Conservation (phyloP, 1,284 basidiomycete species). For the Moesziomyces aphidis region DNA sequence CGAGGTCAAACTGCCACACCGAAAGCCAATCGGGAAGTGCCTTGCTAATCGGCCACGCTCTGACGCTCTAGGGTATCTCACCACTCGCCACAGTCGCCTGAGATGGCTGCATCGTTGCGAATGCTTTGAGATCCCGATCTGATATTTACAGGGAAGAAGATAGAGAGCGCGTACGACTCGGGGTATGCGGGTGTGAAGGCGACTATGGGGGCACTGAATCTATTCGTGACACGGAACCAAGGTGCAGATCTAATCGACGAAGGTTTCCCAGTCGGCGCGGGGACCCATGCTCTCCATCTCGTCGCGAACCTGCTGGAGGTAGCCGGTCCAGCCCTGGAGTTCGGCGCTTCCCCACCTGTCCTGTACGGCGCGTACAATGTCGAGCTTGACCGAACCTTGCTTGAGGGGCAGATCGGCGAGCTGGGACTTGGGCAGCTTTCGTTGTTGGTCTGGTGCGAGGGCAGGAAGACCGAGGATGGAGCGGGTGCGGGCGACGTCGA, state of each 20-base stretch:
- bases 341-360: constrained; percentile 18
- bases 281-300: constrained; percentile 44
- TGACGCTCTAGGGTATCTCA: too few species aligned
- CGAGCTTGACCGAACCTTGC: constrained; percentile 19
- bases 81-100: too few species aligned
- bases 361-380: constrained; percentile 32
- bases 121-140: too few species aligned
- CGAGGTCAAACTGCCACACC: too few species aligned
- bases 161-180: too few species aligned
- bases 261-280: constrained; percentile 41
- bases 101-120: too few species aligned
- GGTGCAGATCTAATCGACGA: constrained; percentile 19
- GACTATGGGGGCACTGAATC: too few species aligned
- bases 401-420: constrained; percentile 35
- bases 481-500: constrained; percentile 34
- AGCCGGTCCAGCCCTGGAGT: constrained; percentile 34
- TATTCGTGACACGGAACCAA: too few species aligned
- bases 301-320: constrained; percentile 34
- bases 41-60: too few species aligned
- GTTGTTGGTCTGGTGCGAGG: constrained; percentile 16
- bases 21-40: too few species aligned
- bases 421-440: constrained; percentile 8
- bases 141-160: too few species aligned
- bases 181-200: neutral
- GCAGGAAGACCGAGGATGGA: constrained; percentile 31